These are phyloP conservation scores for Sparassis latifolia DNA, from an alignment of 1,284 basidiomycete species.

Conservation along the genomic window DNA sequence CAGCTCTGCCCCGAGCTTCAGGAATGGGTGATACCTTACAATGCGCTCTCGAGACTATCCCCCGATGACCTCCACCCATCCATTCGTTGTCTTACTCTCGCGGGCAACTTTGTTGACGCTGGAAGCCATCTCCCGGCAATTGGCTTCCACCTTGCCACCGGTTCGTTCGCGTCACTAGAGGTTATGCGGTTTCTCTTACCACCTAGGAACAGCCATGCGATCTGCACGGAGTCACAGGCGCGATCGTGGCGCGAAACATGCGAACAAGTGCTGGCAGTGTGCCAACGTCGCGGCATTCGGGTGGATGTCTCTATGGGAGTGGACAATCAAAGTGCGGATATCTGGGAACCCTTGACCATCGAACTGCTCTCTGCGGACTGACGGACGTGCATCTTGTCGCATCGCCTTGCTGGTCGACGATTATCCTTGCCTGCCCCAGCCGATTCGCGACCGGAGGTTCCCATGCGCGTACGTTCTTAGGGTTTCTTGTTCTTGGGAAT, in stretches of 20 bases:
- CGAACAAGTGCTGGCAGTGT: neutral
- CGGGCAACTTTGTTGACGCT: neutral
- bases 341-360: constrained; percentile 2
- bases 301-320: constrained; percentile 13
- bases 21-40: neutral
- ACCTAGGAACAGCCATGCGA: neutral
- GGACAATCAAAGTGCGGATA: constrained; percentile 11
- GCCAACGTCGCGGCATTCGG: constrained; percentile 1
- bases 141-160: neutral
- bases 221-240: neutral
- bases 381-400: too few relatives aligned
- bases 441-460: too few relatives aligned
- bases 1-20: neutral
- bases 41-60: neutral
- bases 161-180: constrained; percentile 6
- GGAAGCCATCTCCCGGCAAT: neutral
- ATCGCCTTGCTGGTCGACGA: too few relatives aligned
- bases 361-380: too few relatives aligned
- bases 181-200: constrained; percentile 13
- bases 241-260: constrained; percentile 2
- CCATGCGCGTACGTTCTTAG: too few relatives aligned
- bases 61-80: neutral
- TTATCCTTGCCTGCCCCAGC: too few relatives aligned
- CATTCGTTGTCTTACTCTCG: neutral
- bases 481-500: too few relatives aligned